phyloP scores from a whole-genome alignment of 2,329 filamentous ascomycete species.

The Arthrobotrys entomopaga region DNA sequence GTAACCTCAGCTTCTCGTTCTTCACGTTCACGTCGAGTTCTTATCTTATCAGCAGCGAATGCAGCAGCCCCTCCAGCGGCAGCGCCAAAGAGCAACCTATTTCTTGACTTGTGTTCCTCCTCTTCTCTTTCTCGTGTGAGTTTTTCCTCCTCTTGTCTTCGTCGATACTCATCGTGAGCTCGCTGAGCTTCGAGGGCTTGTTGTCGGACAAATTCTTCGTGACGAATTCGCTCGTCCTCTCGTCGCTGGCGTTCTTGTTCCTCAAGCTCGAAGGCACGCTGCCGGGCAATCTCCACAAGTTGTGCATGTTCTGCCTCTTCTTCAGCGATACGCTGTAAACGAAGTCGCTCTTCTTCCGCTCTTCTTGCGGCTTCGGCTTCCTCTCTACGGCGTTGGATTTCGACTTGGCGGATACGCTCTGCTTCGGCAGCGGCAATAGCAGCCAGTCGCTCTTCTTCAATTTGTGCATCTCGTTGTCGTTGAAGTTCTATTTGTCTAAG shows the following conservation, averaged over 20 bases:
- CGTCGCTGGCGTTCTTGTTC: constrained; percentile 36
- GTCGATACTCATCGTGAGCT: constrained; percentile 26
- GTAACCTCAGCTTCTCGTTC: constrained; percentile 35
- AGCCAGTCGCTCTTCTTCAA: constrained; percentile 45
- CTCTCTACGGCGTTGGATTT: constrained; percentile 34
- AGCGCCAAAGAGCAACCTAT: constrained; percentile 43
- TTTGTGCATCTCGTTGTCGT: constrained; percentile 36
- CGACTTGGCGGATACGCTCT: constrained; percentile 43
- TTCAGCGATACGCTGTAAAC: constrained; percentile 46
- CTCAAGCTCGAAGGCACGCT: constrained; percentile 45
- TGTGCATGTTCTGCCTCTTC: constrained; percentile 47
- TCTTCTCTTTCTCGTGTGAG: constrained; percentile 42
- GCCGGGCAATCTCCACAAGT: constrained; percentile 36
- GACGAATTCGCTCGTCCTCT: constrained; percentile 40
- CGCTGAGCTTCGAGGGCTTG: constrained; percentile 47
- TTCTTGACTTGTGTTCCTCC: constrained; percentile 35
- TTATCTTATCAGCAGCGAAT: constrained; percentile 46
- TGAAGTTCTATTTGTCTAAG: constrained; percentile 43
- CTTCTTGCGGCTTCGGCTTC: constrained; percentile 36
- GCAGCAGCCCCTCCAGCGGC: constrained; percentile 46
- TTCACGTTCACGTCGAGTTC: constrained; percentile 34
- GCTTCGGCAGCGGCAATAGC: constrained; percentile 42
- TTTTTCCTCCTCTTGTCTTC: constrained; percentile 26
- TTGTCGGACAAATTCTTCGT: constrained; percentile 48
- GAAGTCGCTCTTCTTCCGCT: constrained; percentile 46